Evolutionary conservation across 345 rosid species (phyloP).

Genomic region (Euphorbia peplus): DNA sequence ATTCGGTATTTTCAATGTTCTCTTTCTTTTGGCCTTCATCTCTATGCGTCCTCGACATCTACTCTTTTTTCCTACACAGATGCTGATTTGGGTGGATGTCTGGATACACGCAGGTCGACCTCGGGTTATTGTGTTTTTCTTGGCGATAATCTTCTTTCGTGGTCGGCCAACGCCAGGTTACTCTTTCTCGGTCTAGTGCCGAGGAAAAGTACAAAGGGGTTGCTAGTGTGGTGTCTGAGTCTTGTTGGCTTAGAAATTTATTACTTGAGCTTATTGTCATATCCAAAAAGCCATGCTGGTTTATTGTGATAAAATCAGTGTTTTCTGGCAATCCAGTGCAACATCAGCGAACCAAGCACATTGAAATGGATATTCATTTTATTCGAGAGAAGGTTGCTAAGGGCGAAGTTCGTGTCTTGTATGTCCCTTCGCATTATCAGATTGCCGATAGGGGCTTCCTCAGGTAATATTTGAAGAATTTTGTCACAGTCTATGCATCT

Average conservation of each 20-base stretch:
- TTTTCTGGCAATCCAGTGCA: neutral
- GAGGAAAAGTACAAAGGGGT: neutral
- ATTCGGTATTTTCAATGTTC: slow-evolving; percentile 6
- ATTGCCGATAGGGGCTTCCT: neutral
- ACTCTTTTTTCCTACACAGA: neutral
- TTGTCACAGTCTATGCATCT: neutral
- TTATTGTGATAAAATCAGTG: neutral
- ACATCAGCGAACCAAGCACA: slow-evolving; percentile 1
- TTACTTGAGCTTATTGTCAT: neutral
- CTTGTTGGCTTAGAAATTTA: neutral
- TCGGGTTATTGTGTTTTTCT: neutral
- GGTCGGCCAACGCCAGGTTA: neutral
- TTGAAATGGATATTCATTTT: slow-evolving; percentile 6
- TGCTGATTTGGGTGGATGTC: slow-evolving; percentile 7
- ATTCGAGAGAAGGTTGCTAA: neutral
- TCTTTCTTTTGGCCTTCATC: neutral
- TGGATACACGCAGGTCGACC: neutral
- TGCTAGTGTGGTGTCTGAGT: neutral
- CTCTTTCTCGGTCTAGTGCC: neutral
- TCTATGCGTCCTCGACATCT: neutral
- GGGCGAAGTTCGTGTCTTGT: neutral
- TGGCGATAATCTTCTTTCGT: neutral
- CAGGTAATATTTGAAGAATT: neutral
- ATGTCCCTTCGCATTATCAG: neutral
- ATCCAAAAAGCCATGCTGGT: neutral